Percentiles rank a stretch among this genome's conserved stretches.
phyloP scores from a whole-genome alignment of 306 rosid species.

The Corylus americana region DNA sequence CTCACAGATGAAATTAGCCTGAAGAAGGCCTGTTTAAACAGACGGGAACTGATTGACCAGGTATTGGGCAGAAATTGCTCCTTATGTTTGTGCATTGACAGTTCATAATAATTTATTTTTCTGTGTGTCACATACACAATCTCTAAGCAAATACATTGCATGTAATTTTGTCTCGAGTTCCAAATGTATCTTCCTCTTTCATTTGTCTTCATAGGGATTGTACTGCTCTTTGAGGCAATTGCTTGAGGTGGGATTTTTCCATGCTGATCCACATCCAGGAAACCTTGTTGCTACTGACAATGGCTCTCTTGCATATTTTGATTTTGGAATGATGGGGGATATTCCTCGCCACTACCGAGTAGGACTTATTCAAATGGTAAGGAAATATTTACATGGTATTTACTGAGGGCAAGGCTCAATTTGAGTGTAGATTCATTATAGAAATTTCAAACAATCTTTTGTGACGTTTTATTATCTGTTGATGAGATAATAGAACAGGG shows the following conservation, averaged over 20 bases:
- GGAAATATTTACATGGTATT: conserved; percentile 36
- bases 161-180: conserved; percentile 6
- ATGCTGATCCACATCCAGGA: conserved; percentile 99
- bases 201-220: conserved; percentile 64
- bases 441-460: conserved; percentile 13
- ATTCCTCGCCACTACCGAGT: conserved; percentile 91
- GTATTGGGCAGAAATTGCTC: conserved; percentile 37
- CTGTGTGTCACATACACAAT: neutral
- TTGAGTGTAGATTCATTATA: conserved; percentile 14
- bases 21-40: conserved; percentile 65
- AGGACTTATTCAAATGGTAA: conserved; percentile 89
- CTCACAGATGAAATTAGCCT: conserved; percentile 78
- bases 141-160: neutral
- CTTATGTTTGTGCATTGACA: conserved; percentile 22
- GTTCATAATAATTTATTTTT: conserved; percentile 4
- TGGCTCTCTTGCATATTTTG: conserved; percentile 89
- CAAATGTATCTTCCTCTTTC: conserved; percentile 10
- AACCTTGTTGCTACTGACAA: conserved; percentile 79
- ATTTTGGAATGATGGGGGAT: conserved; percentile 99
- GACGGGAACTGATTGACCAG: conserved; percentile 88
- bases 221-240: conserved; percentile 91
- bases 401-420: neutral
- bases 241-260: conserved; percentile 92
- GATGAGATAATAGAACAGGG: neutral
- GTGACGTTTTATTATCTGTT: neutral